phyloP scores from a whole-genome alignment of 2,329 filamentous ascomycete species.

The Aspergillus quadrilineatus region DNA sequence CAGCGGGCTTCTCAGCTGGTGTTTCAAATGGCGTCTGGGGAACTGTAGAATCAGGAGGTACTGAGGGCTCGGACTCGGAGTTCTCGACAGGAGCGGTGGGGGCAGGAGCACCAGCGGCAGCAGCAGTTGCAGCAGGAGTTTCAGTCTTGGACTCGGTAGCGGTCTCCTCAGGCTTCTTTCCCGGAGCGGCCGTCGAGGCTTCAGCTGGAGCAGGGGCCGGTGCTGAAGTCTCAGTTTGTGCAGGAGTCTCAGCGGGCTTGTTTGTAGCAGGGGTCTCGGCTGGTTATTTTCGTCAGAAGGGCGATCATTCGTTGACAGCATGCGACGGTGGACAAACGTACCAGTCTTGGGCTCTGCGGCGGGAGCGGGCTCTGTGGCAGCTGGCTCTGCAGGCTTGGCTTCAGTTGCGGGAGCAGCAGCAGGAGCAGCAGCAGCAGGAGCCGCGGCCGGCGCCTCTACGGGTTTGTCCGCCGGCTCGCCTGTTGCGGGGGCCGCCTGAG shows the following conservation, averaged over 20 bases:
- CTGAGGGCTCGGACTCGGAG: not conserved
- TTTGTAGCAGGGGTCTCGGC: constrained; percentile 11
- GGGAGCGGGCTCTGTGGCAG: constrained; percentile 13
- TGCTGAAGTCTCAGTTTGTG: constrained; percentile 1
- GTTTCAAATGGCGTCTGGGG: constrained; percentile 4
- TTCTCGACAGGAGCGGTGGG: constrained; percentile 8
- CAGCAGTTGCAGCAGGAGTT: not conserved
- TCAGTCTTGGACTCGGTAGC: constrained; percentile 13
- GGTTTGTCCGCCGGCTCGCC: constrained; percentile 17
- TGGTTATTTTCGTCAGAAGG: not conserved
- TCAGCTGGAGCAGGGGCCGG: constrained; percentile 7
- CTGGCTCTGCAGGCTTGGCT: constrained; percentile 13
- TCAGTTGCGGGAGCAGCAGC: constrained; percentile 12
- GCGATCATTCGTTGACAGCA: not conserved
- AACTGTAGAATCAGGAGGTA: constrained; percentile 12
- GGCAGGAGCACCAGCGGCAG: constrained; percentile 5
- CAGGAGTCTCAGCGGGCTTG: constrained; percentile 14
- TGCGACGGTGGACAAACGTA: constrained; percentile 8
- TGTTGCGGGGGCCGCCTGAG: constrained; percentile 11
- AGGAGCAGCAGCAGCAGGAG: not conserved
- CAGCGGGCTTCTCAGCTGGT: constrained; percentile 12
- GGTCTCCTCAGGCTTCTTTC: constrained; percentile 8
- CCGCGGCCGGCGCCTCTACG: constrained; percentile 4
- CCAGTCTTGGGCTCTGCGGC: constrained; percentile 16
- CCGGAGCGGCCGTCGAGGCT: not conserved